phyloP scores from a whole-genome alignment of 495 filamentous ascomycete species.

The Annulohypoxylon stygium region DNA sequence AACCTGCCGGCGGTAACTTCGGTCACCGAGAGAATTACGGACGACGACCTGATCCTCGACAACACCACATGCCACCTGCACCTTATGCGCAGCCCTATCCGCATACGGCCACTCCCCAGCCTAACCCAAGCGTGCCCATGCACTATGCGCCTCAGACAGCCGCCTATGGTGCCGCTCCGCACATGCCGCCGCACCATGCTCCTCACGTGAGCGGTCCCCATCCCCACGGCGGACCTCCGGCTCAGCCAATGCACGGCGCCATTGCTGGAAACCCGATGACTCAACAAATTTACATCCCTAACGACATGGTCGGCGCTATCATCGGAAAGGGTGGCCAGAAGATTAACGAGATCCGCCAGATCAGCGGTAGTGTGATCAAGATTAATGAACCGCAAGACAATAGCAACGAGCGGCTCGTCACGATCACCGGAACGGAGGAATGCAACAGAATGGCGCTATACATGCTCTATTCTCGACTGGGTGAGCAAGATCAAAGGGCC shows the following conservation, averaged over 20 bases:
- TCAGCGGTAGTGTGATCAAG: constrained; percentile 98
- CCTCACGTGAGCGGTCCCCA: constrained; percentile 67
- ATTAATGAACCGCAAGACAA: constrained; percentile 99
- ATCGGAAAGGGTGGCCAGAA: constrained; percentile 99
- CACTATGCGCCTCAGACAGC: constrained; percentile 70
- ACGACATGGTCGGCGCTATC: constrained; percentile 99
- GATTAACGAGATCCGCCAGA: constrained; percentile 98
- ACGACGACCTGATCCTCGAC: constrained; percentile 76
- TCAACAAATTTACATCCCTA: constrained; percentile 98
- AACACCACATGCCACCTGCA: constrained; percentile 64
- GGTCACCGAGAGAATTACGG: constrained; percentile 90
- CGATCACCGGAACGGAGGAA: constrained; percentile 96
- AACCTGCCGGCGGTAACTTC: constrained; percentile 90
- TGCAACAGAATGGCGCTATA: constrained; percentile 99
- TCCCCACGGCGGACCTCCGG: constrained; percentile 69
- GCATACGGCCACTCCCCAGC: constrained; percentile 70
- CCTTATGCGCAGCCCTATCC: constrained; percentile 71
- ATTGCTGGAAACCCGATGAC: constrained; percentile 90
- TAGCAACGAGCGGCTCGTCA: constrained; percentile 97
- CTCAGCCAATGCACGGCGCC: constrained; percentile 76
- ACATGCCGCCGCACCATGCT: constrained; percentile 78
- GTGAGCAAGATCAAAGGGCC: constrained; percentile 68
- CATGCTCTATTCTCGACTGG: constrained; percentile 97
- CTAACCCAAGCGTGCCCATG: constrained; percentile 75
- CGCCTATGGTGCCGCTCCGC: constrained; percentile 79